A percentile compares a stretch with the other conserved stretches of the same genome.
These are phyloP conservation scores for Penicillium roqueforti DNA, from an alignment of 495 filamentous ascomycete genomes.

Conservation along the genomic window DNA sequence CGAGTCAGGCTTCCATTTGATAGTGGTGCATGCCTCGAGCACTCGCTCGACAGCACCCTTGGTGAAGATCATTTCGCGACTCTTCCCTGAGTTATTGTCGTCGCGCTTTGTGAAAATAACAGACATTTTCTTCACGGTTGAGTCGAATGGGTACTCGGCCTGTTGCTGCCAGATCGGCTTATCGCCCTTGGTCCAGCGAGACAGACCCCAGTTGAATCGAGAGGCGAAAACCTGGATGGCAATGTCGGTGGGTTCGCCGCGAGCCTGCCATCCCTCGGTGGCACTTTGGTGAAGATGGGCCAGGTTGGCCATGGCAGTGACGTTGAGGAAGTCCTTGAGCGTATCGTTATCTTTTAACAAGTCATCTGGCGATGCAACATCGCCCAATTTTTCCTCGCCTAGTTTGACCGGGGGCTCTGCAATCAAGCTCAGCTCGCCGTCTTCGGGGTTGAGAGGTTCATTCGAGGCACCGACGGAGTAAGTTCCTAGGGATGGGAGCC, in stretches of 20 bases:
- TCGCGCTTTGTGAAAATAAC: conserved; percentile 49
- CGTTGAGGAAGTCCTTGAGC: conserved; percentile 54
- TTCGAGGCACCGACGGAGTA: conserved; percentile 55
- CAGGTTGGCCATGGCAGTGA: conserved; percentile 63
- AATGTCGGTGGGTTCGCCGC: conserved; percentile 66
- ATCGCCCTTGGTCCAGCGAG: conserved; percentile 48
- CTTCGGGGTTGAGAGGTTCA: conserved; percentile 53
- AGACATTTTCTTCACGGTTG: conserved; percentile 65
- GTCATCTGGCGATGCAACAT: conserved; percentile 22
- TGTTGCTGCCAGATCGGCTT: conserved; percentile 52
- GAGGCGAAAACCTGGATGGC: conserved; percentile 66
- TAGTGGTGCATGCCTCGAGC: conserved; percentile 59
- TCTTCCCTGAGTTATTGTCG: conserved; percentile 20
- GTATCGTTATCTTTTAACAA: conserved; percentile 36
- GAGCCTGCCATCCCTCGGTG: conserved; percentile 53
- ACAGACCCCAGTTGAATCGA: conserved; percentile 57
- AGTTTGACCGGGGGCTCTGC: conserved; percentile 34
- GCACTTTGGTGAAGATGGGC: conserved; percentile 52
- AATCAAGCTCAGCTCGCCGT: conserved; percentile 48
- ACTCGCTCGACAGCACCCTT: conserved; percentile 82
- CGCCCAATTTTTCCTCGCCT: conserved; percentile 16
- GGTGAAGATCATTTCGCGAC: conserved; percentile 53
- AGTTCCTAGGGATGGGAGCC: conserved; percentile 64
- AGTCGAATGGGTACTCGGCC: conserved; percentile 65
- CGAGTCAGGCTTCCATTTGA: conserved; percentile 41